phyloP scores from a whole-genome alignment of 2,329 filamentous ascomycete genomes.

The Dendryphion nanum region DNA sequence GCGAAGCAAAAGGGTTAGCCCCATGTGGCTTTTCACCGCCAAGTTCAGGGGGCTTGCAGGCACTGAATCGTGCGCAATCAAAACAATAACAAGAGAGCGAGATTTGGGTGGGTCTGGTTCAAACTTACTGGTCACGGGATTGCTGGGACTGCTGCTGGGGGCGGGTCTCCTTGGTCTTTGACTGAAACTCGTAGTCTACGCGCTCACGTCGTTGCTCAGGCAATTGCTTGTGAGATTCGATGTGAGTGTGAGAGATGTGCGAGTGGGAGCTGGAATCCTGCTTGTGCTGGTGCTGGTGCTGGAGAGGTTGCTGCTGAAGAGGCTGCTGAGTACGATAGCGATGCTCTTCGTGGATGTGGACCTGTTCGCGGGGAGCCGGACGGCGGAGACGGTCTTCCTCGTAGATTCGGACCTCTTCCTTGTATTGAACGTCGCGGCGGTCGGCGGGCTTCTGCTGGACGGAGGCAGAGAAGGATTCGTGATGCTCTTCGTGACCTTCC shows the following conservation, averaged over 20 bases:
- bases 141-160: too few species aligned
- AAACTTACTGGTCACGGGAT: conserved; percentile 27
- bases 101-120: too few species aligned
- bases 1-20: conserved; percentile 35
- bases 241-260: too few species aligned
- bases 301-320: conserved; percentile 6
- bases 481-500: conserved; percentile 90
- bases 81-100: not conserved
- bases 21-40: conserved; percentile 30
- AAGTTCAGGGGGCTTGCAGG: conserved; percentile 34
- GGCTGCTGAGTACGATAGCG: conserved; percentile 16
- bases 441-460: conserved; percentile 47
- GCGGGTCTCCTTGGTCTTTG: too few species aligned
- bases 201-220: conserved; percentile 8
- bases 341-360: conserved; percentile 35
- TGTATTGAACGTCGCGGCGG: conserved; percentile 57
- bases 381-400: conserved; percentile 75
- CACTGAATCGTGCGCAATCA: conserved; percentile 27
- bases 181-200: conserved; percentile 21
- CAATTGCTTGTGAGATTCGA: too few species aligned
- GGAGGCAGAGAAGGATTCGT: conserved; percentile 51
- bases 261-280: not conserved
- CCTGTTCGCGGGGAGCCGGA: conserved; percentile 50
- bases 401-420: conserved; percentile 85
- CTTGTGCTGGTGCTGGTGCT: conserved; percentile 2